Evolutionary conservation across 139 green algal genomes (phyloP).

Genomic region (Monoraphidium neglectum): DNA sequence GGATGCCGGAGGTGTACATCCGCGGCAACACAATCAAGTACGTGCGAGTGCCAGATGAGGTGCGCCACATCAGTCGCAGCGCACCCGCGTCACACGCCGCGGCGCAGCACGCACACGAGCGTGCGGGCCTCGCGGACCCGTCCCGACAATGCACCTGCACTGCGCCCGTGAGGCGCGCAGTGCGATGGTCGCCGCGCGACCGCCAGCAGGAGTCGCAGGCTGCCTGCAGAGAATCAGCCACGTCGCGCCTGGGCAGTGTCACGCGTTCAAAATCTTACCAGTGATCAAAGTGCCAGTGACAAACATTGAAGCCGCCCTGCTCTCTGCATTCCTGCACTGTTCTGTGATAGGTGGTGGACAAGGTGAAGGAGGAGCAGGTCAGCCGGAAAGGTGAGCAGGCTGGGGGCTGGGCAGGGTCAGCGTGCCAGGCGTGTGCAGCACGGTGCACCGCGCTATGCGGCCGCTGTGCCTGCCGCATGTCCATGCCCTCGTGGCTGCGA

Average conservation of each 20-base stretch:
- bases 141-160: not conserved
- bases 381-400: slow-evolving; percentile 44
- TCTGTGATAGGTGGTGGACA: slow-evolving; percentile 78
- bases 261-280: too few relatives aligned
- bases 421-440: too few relatives aligned
- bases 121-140: not conserved
- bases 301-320: not conserved
- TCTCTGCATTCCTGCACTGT: not conserved
- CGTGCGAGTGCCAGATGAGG: slow-evolving; percentile 95
- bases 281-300: too few relatives aligned
- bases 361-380: slow-evolving; percentile 82
- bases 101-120: not conserved
- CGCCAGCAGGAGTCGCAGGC: too few relatives aligned
- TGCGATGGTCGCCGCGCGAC: not conserved
- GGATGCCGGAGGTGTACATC: slow-evolving; percentile 94
- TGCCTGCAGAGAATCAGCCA: too few relatives aligned
- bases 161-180: not conserved
- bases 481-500: too few relatives aligned
- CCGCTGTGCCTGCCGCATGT: too few relatives aligned
- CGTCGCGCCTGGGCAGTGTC: too few relatives aligned
- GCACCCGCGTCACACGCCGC: too few relatives aligned
- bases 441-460: too few relatives aligned
- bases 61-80: slow-evolving; percentile 28
- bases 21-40: slow-evolving; percentile 99
- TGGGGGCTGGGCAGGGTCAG: too few relatives aligned